phyloP scores from a whole-genome alignment of 768 basidiomycete genomes.

The Suillus placidus region DNA sequence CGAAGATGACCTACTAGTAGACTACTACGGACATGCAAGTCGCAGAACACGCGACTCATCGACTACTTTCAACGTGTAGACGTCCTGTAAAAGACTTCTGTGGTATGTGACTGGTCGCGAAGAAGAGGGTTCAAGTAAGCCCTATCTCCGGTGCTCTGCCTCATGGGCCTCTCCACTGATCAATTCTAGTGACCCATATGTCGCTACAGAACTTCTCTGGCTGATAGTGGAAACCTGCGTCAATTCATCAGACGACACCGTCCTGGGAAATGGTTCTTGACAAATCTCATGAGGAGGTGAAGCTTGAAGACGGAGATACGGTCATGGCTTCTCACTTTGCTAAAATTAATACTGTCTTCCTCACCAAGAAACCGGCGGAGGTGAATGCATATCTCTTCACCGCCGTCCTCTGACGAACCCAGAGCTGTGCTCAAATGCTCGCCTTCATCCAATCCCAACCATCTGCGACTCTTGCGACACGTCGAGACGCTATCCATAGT shows the following conservation, averaged over 20 bases:
- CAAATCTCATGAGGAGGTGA: conserved; percentile 78
- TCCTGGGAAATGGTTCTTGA: conserved; percentile 95
- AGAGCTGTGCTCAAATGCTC: conserved; percentile 70
- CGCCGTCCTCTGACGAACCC: conserved; percentile 19
- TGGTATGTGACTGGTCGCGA: conserved; percentile 85
- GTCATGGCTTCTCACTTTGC: conserved; percentile 90
- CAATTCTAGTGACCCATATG: conserved; percentile 76
- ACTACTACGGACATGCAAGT: conserved; percentile 95
- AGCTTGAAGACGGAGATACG: conserved; percentile 66
- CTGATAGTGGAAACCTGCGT: conserved; percentile 90
- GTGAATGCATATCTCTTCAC: conserved; percentile 47
- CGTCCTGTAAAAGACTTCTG: conserved; percentile 74
- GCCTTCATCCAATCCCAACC: conserved; percentile 86
- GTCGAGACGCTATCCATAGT: conserved; percentile 89
- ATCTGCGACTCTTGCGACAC: conserved; percentile 70
- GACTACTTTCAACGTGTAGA: conserved; percentile 84
- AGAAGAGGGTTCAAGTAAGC: conserved; percentile 79
- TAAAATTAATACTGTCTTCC: conserved; percentile 86
- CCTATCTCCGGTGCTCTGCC: conserved; percentile 5
- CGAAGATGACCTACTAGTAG: conserved; percentile 90
- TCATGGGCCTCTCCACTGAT: conserved; percentile 10
- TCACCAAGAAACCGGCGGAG: conserved; percentile 88
- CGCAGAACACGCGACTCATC: conserved; percentile 86
- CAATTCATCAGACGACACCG: conserved; percentile 61
- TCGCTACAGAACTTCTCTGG: conserved; percentile 94